These are phyloP conservation scores for Ascochyta lentis DNA, from an alignment of 2,329 filamentous ascomycete genomes.

Conservation along the genomic window DNA sequence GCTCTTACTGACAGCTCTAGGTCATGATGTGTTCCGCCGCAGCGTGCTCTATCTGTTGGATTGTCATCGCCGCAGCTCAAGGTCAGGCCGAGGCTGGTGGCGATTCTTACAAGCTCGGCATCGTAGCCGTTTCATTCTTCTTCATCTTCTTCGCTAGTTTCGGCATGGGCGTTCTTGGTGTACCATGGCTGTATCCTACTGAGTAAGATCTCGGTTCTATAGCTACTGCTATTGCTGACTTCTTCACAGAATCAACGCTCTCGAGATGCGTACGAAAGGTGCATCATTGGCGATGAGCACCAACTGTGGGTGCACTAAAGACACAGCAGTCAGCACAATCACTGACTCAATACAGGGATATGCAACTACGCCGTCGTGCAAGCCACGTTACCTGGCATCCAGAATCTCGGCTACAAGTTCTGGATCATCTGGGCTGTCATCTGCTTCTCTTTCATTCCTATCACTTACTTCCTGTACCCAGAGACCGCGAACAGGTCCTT, in stretches of 20 bases:
- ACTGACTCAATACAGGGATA: constrained; percentile 23
- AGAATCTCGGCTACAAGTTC: constrained; percentile 59
- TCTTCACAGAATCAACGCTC: constrained; percentile 36
- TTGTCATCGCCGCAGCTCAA: constrained; percentile 56
- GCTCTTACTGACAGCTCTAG: constrained; percentile 10
- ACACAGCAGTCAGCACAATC: not conserved
- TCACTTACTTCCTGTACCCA: constrained; percentile 60
- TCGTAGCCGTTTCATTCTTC: constrained; percentile 57
- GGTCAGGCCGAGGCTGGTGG: constrained; percentile 51
- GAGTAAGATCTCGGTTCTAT: constrained; percentile 21
- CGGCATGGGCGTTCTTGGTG: constrained; percentile 45
- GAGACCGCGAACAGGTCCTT: constrained; percentile 57
- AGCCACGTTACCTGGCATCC: constrained; percentile 43
- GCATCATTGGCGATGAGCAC: constrained; percentile 43
- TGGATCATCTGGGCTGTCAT: constrained; percentile 64
- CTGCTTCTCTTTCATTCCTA: constrained; percentile 60
- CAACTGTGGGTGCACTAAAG: constrained; percentile 24
- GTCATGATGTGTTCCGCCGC: constrained; percentile 58
- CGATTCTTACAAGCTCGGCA: constrained; percentile 53
- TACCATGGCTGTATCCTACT: constrained; percentile 47
- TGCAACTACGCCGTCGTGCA: constrained; percentile 44
- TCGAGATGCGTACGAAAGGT: constrained; percentile 47
- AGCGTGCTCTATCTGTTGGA: constrained; percentile 59
- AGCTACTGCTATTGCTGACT: constrained; percentile 1
- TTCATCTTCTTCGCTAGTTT: constrained; percentile 46